Evolutionary conservation across 495 filamentous ascomycete genomes (phyloP).

Genomic region (Pseudotulostoma volvatum): DNA sequence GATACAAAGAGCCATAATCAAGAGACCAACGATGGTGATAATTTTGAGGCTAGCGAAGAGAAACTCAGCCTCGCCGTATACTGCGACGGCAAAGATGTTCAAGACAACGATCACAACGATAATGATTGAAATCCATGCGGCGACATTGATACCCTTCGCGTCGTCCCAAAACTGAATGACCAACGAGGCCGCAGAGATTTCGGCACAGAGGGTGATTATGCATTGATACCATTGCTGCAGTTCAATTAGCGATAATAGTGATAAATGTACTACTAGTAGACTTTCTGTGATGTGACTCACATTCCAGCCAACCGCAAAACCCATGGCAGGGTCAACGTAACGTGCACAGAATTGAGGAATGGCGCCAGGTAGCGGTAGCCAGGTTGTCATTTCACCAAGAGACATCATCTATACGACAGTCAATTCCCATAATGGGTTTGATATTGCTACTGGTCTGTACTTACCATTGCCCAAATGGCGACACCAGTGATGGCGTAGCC

Average conservation of each 20-base stretch:
- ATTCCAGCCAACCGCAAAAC: constrained; percentile 66
- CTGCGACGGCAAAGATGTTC: constrained; percentile 51
- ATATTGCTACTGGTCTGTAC: too few species aligned
- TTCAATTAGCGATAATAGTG: too few species aligned
- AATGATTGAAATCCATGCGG: constrained; percentile 55
- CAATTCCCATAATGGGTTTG: neutral
- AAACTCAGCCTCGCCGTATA: constrained; percentile 62
- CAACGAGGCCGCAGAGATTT: constrained; percentile 50
- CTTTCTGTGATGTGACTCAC: too few species aligned
- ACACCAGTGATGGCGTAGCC: constrained; percentile 54
- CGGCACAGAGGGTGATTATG: constrained; percentile 45
- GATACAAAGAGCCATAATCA: constrained; percentile 50
- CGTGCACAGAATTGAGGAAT: constrained; percentile 57
- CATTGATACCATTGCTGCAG: constrained; percentile 25
- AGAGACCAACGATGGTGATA: constrained; percentile 52
- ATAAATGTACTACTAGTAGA: too few species aligned
- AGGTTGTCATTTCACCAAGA: constrained; percentile 57
- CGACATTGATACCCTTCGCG: constrained; percentile 37
- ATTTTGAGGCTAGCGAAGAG: constrained; percentile 62
- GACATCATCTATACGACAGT: constrained; percentile 19
- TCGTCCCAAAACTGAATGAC: constrained; percentile 57
- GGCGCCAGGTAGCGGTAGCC: constrained; percentile 55
- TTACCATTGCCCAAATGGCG: constrained; percentile 32
- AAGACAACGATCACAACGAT: constrained; percentile 45
- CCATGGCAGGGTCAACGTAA: constrained; percentile 51